Evolutionary conservation across 495 filamentous ascomycete species (phyloP).

Genomic region (Penicillium crystallinum): DNA sequence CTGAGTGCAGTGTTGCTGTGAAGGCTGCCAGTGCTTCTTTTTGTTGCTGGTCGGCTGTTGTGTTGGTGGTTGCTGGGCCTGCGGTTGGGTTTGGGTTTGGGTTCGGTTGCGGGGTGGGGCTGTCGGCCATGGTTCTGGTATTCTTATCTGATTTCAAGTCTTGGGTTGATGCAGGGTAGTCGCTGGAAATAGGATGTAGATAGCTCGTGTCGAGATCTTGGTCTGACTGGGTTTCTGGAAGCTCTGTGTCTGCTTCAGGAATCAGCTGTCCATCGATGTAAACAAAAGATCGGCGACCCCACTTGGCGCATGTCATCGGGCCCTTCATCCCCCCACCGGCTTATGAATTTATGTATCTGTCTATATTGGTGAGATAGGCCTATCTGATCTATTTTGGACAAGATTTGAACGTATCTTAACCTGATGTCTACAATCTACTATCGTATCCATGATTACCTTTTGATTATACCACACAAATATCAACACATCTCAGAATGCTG

Average conservation of each 20-base stretch:
- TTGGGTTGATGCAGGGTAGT: background rate
- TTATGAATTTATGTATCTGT: no score
- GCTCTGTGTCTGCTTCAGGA: background rate
- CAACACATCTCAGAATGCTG: no score
- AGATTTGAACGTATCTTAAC: no score
- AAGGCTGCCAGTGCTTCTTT: constrained; percentile 70
- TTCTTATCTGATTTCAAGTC: background rate
- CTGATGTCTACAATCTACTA: no score
- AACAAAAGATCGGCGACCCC: background rate
- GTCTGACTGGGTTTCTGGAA: background rate
- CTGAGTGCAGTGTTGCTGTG: constrained; percentile 69
- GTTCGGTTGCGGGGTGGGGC: background rate
- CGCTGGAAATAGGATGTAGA: background rate
- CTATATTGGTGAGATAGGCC: no score
- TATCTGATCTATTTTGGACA: no score
- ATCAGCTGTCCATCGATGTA: no score
- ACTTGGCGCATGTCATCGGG: background rate
- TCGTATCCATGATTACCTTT: no score
- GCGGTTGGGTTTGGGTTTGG: background rate
- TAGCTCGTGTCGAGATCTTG: background rate
- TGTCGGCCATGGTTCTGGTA: background rate
- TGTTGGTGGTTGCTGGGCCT: background rate
- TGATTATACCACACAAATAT: no score
- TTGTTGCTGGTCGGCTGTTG: constrained; percentile 17
- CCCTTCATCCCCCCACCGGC: no score